Conservation (phyloP, 768 basidiomycete genomes). For the Naganishia randhawae region DNA sequence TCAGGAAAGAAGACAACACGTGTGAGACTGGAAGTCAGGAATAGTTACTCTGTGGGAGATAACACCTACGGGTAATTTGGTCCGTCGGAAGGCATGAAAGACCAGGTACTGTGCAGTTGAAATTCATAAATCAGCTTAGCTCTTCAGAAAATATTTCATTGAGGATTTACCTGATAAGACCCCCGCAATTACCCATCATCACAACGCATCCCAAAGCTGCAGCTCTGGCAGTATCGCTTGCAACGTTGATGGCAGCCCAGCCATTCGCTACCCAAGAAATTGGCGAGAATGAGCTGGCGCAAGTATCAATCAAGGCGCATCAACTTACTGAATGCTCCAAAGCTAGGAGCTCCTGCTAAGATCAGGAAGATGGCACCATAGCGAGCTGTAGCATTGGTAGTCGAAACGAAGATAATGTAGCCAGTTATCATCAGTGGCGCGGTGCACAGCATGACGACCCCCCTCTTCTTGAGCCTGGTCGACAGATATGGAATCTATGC, state of each 20-base stretch:
- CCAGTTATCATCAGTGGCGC: constrained; percentile 31
- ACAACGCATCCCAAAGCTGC: constrained; percentile 33
- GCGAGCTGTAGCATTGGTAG: constrained; percentile 23
- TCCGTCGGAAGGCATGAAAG: background rate
- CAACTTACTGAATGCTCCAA: background rate
- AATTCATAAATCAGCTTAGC: no score
- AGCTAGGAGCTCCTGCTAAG: background rate
- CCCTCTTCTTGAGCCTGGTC: constrained; percentile 31
- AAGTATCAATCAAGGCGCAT: background rate
- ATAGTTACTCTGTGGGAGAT: background rate
- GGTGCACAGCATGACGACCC: constrained; percentile 27
- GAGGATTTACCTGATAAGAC: background rate
- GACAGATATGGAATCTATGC: constrained; percentile 31
- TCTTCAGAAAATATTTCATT: background rate
- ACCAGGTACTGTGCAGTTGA: background rate
- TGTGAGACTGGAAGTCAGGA: background rate
- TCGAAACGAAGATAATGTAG: constrained; percentile 29
- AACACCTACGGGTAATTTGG: background rate
- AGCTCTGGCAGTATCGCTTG: constrained; percentile 31
- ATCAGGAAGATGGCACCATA: constrained; percentile 1
- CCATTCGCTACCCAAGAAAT: background rate
- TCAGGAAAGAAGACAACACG: background rate
- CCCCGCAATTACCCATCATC: constrained; percentile 30
- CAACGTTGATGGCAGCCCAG: constrained; percentile 14
- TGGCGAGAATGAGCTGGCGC: background rate